Percentiles rank a stretch among this genome's conserved stretches.
Evolutionary conservation across 331 rosid genomes (phyloP).

Genomic region (Phaseolus coccineus): DNA sequence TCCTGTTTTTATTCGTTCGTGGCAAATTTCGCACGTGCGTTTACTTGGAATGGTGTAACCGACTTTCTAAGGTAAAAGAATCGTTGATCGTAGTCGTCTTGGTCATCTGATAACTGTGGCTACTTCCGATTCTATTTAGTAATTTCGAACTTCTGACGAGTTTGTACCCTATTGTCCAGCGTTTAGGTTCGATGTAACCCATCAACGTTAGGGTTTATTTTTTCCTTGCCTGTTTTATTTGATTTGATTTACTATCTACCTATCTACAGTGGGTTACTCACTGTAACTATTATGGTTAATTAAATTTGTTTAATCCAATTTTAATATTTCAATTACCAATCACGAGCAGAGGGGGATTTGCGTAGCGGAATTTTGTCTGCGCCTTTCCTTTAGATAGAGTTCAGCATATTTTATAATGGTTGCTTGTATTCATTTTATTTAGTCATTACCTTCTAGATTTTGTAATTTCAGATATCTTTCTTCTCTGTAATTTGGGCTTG

Average conservation of each 20-base stretch:
- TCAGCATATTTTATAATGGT: not conserved
- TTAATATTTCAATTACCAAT: slow-evolving; percentile 34
- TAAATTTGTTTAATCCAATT: slow-evolving; percentile 29
- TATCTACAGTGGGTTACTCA: slow-evolving; percentile 19
- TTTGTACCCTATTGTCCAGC: slow-evolving; percentile 26
- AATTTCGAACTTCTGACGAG: slow-evolving; percentile 7
- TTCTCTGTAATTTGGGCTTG: not conserved
- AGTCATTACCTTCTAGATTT: slow-evolving; percentile 4
- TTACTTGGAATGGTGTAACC: slow-evolving; percentile 47
- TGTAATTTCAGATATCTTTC: slow-evolving; percentile 15
- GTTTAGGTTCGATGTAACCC: slow-evolving; percentile 44
- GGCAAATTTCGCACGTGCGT: slow-evolving; percentile 60
- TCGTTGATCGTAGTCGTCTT: slow-evolving; percentile 46
- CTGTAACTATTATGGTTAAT: slow-evolving; percentile 25
- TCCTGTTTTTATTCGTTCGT: slow-evolving; percentile 44
- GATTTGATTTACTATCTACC: slow-evolving; percentile 31
- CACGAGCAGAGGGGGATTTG: slow-evolving; percentile 28
- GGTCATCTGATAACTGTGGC: slow-evolving; percentile 32
- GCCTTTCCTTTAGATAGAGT: not conserved
- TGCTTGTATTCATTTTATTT: slow-evolving; percentile 34
- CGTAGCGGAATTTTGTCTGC: not conserved
- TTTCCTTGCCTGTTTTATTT: slow-evolving; percentile 13
- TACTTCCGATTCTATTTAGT: not conserved
- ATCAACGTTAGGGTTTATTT: slow-evolving; percentile 49
- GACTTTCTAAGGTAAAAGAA: slow-evolving; percentile 45